These are phyloP conservation scores for Fusarium sp. DNA, from an alignment of 2,329 filamentous ascomycete species.

Conservation along the genomic window DNA sequence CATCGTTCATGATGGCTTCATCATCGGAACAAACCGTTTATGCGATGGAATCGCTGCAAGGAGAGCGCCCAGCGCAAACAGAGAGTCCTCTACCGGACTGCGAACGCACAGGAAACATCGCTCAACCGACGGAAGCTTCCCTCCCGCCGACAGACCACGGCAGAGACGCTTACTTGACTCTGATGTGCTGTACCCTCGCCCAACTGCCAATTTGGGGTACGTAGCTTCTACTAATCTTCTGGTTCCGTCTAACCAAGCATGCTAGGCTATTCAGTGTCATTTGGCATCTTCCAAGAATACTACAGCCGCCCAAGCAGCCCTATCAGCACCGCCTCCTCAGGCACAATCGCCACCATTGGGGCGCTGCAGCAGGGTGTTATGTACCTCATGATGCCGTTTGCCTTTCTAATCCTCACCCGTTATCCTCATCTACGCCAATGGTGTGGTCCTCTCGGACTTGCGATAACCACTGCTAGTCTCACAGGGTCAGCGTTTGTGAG, in stretches of 20 bases:
- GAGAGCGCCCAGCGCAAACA: not conserved
- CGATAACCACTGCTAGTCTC: constrained; percentile 62
- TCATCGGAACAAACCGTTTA: not conserved
- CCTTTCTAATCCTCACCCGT: constrained; percentile 59
- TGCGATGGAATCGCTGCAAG: not conserved
- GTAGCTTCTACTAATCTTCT: fast-evolving
- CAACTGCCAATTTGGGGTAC: constrained; percentile 51
- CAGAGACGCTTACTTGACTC: constrained; percentile 46
- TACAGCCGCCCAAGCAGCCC: constrained; percentile 69
- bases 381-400: constrained; percentile 64
- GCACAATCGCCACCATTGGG: constrained; percentile 42
- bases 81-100: not conserved
- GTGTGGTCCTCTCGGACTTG: constrained; percentile 58
- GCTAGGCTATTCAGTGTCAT: constrained; percentile 57
- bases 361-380: constrained; percentile 58
- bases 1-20: not conserved
- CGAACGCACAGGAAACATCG: not conserved
- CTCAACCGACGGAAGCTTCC: not conserved
- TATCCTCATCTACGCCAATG: constrained; percentile 57
- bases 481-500: constrained; percentile 64
- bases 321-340: constrained; percentile 55
- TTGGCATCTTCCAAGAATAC: constrained; percentile 76
- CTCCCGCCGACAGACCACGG: constrained; percentile 49
- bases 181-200: constrained; percentile 51
- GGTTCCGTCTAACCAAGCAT: not conserved